Base-by-base conservation (phyloP, 2,329 filamentous ascomycete genomes). In the Penicillium sp. region DNA sequence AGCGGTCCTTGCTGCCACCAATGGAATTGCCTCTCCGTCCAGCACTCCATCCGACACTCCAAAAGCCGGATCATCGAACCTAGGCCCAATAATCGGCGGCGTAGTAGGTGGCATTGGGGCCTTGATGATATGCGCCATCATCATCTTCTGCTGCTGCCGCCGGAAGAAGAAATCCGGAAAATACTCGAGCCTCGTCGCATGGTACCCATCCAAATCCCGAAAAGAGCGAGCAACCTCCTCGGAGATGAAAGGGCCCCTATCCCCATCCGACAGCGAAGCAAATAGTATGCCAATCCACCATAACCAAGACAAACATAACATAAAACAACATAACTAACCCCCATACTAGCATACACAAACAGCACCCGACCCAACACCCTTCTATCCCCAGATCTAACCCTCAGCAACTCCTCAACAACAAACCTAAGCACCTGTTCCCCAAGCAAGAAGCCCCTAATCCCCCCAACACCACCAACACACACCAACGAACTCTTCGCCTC, bases 51-150 rank as follows among this genome's bases (percentile, higher is more conserved):
- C 31, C 35, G 40, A 9, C 19, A 44, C 1, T 14, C 34, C 29
- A 44, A 39, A 12, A 42, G 19, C 38, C 13, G 10, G 36, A 34
- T 38, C 46, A 13, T 44, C 49, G 19, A 51, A 42, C 31, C 46
- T 31, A 30, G 54, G 41, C 16, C 56, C 48, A 25, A 51, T 63
- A 11, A 60, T 66, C 39, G 63, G 63, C n/a, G 62, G 61, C 2
- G 46, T 52, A 8, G 34, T 61, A 0, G 59, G 58, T 16, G 58
- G 53, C 1, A 34, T 63, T 1, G 29, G 49, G 7, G 53, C 33
- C 3, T 18, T 58, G 14, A 14, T 53, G 1, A 14, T 64, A 3
- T 13, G 56, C 9, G 49, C 34, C 12, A 5, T 58, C 1, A 31
- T 62, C 0, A 37, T 58, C 0, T 55, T 58, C 27, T 38, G 53